phyloP scores from a whole-genome alignment of 2,329 filamentous ascomycete species.

The Scedosporium aurantiacum region DNA sequence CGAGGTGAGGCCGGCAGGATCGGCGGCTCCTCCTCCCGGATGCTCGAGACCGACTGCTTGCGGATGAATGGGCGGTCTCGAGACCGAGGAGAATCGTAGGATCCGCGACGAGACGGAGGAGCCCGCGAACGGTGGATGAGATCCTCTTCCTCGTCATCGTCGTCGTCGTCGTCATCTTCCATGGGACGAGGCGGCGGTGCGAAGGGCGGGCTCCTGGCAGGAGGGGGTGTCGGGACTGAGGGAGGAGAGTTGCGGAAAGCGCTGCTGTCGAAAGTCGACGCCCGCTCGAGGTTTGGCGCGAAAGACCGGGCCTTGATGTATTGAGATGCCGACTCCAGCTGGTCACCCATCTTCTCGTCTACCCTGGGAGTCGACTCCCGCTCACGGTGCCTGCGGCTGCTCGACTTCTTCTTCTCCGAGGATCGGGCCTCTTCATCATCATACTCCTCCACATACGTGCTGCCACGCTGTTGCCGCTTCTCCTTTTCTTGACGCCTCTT shows the following conservation, averaged over 20 bases:
- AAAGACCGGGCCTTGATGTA: slow-evolving; percentile 19
- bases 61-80: neutral
- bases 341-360: slow-evolving; percentile 10
- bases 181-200: slow-evolving; percentile 9
- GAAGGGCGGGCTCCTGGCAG: slow-evolving; percentile 17
- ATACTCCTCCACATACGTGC: slow-evolving; percentile 23
- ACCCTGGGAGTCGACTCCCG: slow-evolving; percentile 19
- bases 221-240: slow-evolving; percentile 24
- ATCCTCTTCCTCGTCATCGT: slow-evolving; percentile 14
- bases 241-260: slow-evolving; percentile 16
- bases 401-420: slow-evolving; percentile 26
- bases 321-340: slow-evolving; percentile 14
- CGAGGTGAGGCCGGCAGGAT: neutral
- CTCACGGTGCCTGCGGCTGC: slow-evolving; percentile 25
- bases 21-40: neutral
- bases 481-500: slow-evolving; percentile 26
- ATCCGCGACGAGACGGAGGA: slow-evolving; percentile 20
- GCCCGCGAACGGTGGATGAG: slow-evolving; percentile 22
- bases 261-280: slow-evolving; percentile 8
- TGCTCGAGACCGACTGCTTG: neutral
- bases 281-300: slow-evolving; percentile 13
- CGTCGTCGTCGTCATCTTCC: slow-evolving; percentile 9
- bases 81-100: slow-evolving; percentile 8
- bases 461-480: slow-evolving; percentile 18
- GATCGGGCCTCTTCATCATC: slow-evolving; percentile 20